These are phyloP conservation scores for Coemansia sp. DNA, from an alignment of 192 early-diverging fungal species.

Conservation along the genomic window DNA sequence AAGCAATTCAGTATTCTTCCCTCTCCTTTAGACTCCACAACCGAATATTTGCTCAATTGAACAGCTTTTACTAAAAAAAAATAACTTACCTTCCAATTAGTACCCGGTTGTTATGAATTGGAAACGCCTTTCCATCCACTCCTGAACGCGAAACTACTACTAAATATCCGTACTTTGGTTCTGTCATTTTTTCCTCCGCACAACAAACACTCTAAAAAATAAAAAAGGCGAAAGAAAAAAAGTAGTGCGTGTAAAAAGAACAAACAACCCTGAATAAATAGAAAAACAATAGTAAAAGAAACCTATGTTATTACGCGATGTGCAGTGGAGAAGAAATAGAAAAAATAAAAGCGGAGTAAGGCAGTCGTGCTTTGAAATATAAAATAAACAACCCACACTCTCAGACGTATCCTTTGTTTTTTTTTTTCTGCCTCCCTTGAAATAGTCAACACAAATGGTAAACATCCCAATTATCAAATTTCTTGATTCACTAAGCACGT, in stretches of 20 bases:
- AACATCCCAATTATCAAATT: too few relatives aligned
- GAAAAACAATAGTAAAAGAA: neutral
- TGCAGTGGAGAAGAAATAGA: neutral
- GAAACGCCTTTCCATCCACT: constrained; percentile 45
- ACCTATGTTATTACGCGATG: neutral
- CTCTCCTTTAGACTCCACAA: too few relatives aligned
- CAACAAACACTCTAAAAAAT: too few relatives aligned
- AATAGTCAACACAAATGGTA: too few relatives aligned
- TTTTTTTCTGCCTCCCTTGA: neutral
- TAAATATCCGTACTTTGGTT: constrained; percentile 35
- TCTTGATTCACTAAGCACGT: too few relatives aligned
- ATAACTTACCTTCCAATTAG: constrained; percentile 39
- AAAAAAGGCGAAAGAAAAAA: neutral
- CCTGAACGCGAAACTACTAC: constrained; percentile 45
- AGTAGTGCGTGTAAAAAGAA: constrained; percentile 1
- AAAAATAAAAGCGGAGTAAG: constrained; percentile 4
- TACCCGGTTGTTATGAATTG: constrained; percentile 36
- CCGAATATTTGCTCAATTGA: too few relatives aligned
- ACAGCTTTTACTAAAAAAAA: neutral
- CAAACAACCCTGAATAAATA: neutral
- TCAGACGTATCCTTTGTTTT: neutral
- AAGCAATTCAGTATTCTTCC: neutral
- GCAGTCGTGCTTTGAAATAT: too few relatives aligned
- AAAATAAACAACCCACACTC: constrained; percentile 1
- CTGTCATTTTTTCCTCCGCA: constrained; percentile 1